Evolutionary conservation across 164 flowering plant species (phyloP).

Genomic region (Piper betle): DNA sequence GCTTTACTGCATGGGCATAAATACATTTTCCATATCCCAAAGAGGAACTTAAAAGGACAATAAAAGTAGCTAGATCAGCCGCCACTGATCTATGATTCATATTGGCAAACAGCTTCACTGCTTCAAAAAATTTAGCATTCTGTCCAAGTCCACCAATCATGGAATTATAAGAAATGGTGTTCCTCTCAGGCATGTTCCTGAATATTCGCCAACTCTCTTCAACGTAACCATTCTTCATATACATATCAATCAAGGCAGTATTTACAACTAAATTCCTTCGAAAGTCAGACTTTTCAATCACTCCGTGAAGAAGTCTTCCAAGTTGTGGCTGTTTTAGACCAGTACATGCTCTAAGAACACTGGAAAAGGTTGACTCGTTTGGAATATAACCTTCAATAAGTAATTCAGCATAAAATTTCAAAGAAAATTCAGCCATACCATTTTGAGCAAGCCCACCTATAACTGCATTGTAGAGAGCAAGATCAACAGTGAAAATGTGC

Average conservation of each 20-base stretch:
- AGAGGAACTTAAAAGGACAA: slow-evolving; percentile 12
- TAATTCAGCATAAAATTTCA: slow-evolving; percentile 12
- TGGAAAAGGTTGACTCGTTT: slow-evolving; percentile 14
- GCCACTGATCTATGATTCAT: slow-evolving; percentile 25
- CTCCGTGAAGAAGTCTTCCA: slow-evolving; percentile 18
- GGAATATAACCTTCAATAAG: slow-evolving; percentile 9
- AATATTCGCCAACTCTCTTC: slow-evolving; percentile 50
- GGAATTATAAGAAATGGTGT: slow-evolving; percentile 73
- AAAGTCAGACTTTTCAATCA: slow-evolving; percentile 13
- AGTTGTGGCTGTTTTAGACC: slow-evolving; percentile 9
- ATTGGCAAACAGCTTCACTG: slow-evolving; percentile 35
- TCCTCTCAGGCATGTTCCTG: slow-evolving; percentile 31
- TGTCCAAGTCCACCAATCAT: slow-evolving; percentile 79
- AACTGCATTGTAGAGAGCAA: slow-evolving; percentile 66
- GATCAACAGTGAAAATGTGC: slow-evolving; percentile 62
- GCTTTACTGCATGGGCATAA: slow-evolving; percentile 15
- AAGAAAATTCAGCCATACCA: slow-evolving; percentile 4
- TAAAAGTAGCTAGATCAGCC: slow-evolving; percentile 17
- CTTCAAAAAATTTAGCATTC: slow-evolving; percentile 46
- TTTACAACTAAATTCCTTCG: slow-evolving; percentile 10
- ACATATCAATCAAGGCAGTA: slow-evolving; percentile 20
- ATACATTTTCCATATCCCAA: slow-evolving; percentile 10
- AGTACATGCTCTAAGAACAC: slow-evolving; percentile 17
- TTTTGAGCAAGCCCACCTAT: slow-evolving; percentile 18
- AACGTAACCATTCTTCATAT: slow-evolving; percentile 17